A percentile compares a stretch with the other conserved stretches of the same genome.
phyloP scores from a whole-genome alignment of 2,329 filamentous ascomycete genomes.

The Calonectria hongkongensis region DNA sequence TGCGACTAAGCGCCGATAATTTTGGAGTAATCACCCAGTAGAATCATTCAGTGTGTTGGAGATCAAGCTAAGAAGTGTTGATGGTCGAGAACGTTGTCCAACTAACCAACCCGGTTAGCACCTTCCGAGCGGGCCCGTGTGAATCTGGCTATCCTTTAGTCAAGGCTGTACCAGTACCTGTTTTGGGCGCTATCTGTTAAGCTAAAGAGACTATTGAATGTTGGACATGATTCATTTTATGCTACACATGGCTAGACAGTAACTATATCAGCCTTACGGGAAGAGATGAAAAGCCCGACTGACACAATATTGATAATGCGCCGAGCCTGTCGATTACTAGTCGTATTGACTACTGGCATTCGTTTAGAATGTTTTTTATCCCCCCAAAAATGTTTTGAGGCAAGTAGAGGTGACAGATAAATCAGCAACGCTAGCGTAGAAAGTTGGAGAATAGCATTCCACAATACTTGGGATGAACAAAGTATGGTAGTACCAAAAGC shows the following conservation, averaged over 20 bases:
- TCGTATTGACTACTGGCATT: background rate
- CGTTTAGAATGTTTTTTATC: background rate
- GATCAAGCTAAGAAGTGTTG: background rate
- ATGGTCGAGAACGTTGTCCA: background rate
- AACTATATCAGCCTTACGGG: background rate
- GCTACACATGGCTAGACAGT: background rate
- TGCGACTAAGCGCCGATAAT: background rate
- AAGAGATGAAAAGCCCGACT: background rate
- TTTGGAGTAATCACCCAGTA: background rate
- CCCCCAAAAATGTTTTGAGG: background rate
- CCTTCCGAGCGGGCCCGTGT: background rate
- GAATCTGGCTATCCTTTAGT: background rate
- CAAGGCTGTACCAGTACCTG: background rate
- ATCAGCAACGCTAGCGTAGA: too few species aligned
- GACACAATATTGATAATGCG: background rate
- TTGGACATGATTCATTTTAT: background rate
- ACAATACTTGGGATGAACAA: too few species aligned
- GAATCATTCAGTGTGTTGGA: background rate
- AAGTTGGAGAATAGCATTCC: too few species aligned
- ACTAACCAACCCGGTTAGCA: background rate
- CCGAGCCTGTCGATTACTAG: background rate
- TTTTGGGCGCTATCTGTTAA: background rate
- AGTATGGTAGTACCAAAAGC: too few species aligned
- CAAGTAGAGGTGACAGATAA: background rate
- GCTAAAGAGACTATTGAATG: background rate